Evolutionary conservation across 495 filamentous ascomycete species (phyloP).

Genomic region (Trichocladium antarcticum): DNA sequence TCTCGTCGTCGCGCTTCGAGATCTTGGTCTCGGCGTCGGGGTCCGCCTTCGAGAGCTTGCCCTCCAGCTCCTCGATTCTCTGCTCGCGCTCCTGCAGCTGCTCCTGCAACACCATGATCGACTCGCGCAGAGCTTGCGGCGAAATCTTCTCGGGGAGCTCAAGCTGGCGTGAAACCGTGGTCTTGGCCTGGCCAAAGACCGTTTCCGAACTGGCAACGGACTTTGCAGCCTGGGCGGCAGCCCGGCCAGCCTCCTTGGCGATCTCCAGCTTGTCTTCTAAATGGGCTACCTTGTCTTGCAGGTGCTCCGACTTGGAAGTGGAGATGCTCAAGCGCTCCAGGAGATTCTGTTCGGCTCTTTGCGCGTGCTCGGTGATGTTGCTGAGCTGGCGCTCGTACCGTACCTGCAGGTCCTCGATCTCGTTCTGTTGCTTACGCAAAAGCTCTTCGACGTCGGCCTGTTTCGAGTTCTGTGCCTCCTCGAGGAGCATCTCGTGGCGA

Average conservation of each 20-base stretch:
- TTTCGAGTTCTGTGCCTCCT: conserved; percentile 58
- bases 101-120: conserved; percentile 89
- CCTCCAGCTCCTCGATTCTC: conserved; percentile 76
- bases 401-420: conserved; percentile 51
- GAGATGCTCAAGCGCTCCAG: conserved; percentile 63
- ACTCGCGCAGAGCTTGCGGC: conserved; percentile 87
- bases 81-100: conserved; percentile 90
- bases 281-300: conserved; percentile 68
- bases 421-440: conserved; percentile 57
- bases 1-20: conserved; percentile 84
- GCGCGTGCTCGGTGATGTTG: conserved; percentile 60
- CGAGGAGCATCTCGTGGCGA: conserved; percentile 62
- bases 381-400: conserved; percentile 63
- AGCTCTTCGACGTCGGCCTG: conserved; percentile 57
- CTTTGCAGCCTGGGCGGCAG: conserved; percentile 76
- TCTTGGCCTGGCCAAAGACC: conserved; percentile 10
- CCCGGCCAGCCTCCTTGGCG: conserved; percentile 77
- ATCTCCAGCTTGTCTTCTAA: conserved; percentile 82
- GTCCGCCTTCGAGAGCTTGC: conserved; percentile 53
- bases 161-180: conserved; percentile 30
- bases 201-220: conserved; percentile 37
- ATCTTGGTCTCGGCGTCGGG: conserved; percentile 66
- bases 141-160: conserved; percentile 74
- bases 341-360: conserved; percentile 55
- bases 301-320: conserved; percentile 65